Conservation (phyloP, 805 yeast genomes). For the Lipomyces chichibuensis region DNA sequence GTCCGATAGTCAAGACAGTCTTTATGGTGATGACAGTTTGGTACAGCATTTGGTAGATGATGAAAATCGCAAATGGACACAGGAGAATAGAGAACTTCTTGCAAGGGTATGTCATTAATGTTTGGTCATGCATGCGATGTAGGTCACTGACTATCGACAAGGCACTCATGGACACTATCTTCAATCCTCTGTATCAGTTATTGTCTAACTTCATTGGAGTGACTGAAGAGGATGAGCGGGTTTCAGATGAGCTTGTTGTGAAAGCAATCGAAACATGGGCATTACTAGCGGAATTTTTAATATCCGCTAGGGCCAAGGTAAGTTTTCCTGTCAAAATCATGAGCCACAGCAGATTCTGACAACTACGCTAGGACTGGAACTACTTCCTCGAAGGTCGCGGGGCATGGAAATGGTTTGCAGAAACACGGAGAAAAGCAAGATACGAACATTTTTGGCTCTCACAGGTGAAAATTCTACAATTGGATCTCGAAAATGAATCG, state of each 20-base stretch:
- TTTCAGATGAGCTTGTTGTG: constrained; percentile 1
- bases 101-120: constrained; percentile 15
- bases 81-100: constrained; percentile 10
- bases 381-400: constrained; percentile 25
- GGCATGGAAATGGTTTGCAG: constrained; percentile 34
- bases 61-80: constrained; percentile 11
- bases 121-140: neutral
- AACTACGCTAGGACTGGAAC: constrained; percentile 21
- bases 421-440: constrained; percentile 13
- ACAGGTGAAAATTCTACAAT: neutral
- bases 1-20: constrained; percentile 13
- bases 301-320: constrained; percentile 9
- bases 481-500: neutral
- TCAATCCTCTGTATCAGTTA: constrained; percentile 20
- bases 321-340: neutral
- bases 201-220: constrained; percentile 24
- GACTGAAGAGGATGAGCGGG: constrained; percentile 6
- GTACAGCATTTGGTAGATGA: constrained; percentile 18
- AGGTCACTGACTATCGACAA: neutral
- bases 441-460: constrained; percentile 4
- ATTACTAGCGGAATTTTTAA: constrained; percentile 17
- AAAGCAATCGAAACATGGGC: constrained; percentile 26
- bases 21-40: constrained; percentile 22
- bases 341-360: neutral
- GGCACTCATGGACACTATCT: constrained; percentile 12